Percentiles rank a stretch among this genome's conserved stretches.
Evolutionary conservation across 768 basidiomycete genomes (phyloP).

Genomic region (Rubroboletus satanas): DNA sequence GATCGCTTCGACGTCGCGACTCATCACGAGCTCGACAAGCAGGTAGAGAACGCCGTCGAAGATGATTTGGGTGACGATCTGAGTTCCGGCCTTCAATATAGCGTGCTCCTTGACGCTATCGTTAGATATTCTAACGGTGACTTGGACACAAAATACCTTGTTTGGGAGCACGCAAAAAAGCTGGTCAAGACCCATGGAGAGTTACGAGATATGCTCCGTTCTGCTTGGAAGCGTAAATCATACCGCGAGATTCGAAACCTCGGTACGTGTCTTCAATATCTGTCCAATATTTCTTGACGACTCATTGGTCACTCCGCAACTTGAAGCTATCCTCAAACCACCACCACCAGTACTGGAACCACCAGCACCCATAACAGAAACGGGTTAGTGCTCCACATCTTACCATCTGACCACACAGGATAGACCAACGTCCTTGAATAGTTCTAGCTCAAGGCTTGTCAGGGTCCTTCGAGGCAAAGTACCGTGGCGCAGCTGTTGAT

Average conservation of each 20-base stretch:
- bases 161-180: rapidly evolving
- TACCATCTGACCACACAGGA: too few relatives aligned
- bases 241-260: constrained; percentile 9
- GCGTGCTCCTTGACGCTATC: not conserved
- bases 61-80: not conserved
- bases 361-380: too few relatives aligned
- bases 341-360: too few relatives aligned
- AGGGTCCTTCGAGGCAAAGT: too few relatives aligned
- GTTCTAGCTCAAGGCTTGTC: too few relatives aligned
- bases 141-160: not conserved
- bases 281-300: too few relatives aligned
- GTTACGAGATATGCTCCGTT: not conserved
- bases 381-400: too few relatives aligned
- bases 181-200: not conserved
- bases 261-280: not conserved
- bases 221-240: constrained; percentile 1
- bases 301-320: too few relatives aligned
- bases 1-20: not conserved
- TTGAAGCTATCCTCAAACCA: too few relatives aligned
- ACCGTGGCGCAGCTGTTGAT: too few relatives aligned
- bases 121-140: not conserved
- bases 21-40: not conserved
- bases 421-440: too few relatives aligned
- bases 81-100: not conserved
- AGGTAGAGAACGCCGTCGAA: not conserved